Evolutionary conservation across 768 basidiomycete genomes (phyloP).

Genomic region (Trametes punicea): DNA sequence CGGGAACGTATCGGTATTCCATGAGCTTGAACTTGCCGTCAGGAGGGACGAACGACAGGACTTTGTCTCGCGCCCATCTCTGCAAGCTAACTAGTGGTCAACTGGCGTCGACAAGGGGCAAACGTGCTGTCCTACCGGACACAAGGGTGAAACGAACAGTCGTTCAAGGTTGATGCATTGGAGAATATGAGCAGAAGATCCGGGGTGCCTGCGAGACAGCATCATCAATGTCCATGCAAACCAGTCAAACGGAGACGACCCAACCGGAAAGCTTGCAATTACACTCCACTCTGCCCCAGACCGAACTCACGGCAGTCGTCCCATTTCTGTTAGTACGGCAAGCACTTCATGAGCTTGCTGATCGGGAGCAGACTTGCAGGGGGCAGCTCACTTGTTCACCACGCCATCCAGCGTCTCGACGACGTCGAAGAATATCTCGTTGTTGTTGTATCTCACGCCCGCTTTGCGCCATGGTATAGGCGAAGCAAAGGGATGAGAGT

Average conservation of each 20-base stretch:
- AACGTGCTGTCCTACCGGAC: constrained; percentile 59
- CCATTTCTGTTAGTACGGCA: constrained; percentile 55
- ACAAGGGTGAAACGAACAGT: constrained; percentile 90
- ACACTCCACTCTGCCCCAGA: constrained; percentile 75
- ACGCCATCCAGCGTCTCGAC: constrained; percentile 77
- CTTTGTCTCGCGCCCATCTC: constrained; percentile 73
- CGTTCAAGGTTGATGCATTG: constrained; percentile 67
- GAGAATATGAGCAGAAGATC: constrained; percentile 77
- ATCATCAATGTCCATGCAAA: neutral
- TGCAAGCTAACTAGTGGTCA: constrained; percentile 49
- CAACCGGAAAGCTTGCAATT: constrained; percentile 76
- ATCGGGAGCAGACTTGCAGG: neutral
- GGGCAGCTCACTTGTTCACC: constrained; percentile 65
- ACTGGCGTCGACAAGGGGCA: constrained; percentile 28
- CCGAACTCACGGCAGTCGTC: constrained; percentile 57
- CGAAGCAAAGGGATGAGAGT: constrained; percentile 65
- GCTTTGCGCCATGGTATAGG: constrained; percentile 93
- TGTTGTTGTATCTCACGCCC: constrained; percentile 76
- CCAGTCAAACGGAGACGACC: neutral
- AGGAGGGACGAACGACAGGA: constrained; percentile 89
- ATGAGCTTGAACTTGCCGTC: constrained; percentile 84
- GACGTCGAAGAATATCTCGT: constrained; percentile 93
- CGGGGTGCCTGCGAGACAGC: constrained; percentile 62
- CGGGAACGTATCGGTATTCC: constrained; percentile 69
- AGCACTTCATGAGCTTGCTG: neutral